phyloP scores from a whole-genome alignment of 768 basidiomycete genomes.

The Leccinum rimulosum region DNA sequence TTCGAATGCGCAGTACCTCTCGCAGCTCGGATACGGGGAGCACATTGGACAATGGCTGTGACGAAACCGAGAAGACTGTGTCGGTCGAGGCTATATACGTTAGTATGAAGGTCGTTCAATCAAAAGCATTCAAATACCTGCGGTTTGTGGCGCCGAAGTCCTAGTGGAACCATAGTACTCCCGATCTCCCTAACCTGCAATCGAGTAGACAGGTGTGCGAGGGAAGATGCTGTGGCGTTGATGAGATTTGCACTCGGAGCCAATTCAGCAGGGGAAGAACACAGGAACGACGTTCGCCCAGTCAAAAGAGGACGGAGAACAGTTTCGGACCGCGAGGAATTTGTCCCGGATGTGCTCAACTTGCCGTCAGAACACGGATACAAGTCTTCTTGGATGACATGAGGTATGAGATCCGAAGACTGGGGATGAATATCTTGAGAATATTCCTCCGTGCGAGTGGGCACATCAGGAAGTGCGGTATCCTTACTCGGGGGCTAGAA shows the following conservation, averaged over 20 bases:
- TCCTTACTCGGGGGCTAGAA: not conserved
- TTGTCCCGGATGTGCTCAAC: not conserved
- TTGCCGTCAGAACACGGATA: not conserved
- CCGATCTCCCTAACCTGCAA: slow-evolving; percentile 20
- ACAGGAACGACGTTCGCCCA: slow-evolving; percentile 14
- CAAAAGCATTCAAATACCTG: slow-evolving; percentile 13
- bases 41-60: not conserved
- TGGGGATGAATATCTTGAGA: not conserved
- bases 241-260: slow-evolving; percentile 4
- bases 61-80: slow-evolving; percentile 3
- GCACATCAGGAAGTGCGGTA: not conserved
- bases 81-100: slow-evolving; percentile 13
- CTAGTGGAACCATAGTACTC: slow-evolving; percentile 51
- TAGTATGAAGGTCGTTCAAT: not conserved
- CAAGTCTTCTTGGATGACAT: not conserved
- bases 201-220: not conserved
- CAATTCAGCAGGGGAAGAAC: slow-evolving; percentile 12
- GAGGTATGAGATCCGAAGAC: not conserved
- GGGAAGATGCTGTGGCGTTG: not conserved
- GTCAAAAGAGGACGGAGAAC: slow-evolving; percentile 25
- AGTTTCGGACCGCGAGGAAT: slow-evolving; percentile 9
- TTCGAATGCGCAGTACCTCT: slow-evolving; percentile 21
- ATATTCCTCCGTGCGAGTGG: not conserved
- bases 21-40: slow-evolving; percentile 10
- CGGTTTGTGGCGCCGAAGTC: slow-evolving; percentile 41